Conservation (phyloP, 2,329 filamentous ascomycete species). For the Epichloe coenophiala region DNA sequence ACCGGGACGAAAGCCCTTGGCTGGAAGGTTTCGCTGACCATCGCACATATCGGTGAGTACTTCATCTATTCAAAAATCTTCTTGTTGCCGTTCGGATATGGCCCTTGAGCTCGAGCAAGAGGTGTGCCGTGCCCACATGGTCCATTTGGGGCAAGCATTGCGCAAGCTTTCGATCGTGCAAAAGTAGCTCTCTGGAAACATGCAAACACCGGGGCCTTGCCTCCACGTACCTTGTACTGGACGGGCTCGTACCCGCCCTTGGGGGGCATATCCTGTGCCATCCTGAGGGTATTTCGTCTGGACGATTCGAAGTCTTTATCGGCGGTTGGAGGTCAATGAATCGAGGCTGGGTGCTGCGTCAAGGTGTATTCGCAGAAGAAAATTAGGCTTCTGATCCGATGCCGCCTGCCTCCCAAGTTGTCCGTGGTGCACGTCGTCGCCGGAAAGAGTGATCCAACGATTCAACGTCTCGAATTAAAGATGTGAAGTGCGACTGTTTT, state of each 20-base stretch:
- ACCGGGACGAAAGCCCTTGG: slow-evolving; percentile 75
- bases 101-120: too few relatives aligned
- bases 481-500: slow-evolving; percentile 2
- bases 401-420: slow-evolving; percentile 1
- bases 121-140: too few relatives aligned
- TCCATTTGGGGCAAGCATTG: too few relatives aligned
- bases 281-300: slow-evolving; percentile 31
- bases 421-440: background rate
- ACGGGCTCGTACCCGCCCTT: slow-evolving; percentile 87
- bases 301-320: background rate
- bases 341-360: background rate
- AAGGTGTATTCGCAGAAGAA: background rate
- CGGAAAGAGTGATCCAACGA: background rate
- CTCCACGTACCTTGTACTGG: slow-evolving; percentile 73
- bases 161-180: too few relatives aligned
- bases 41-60: too few relatives aligned
- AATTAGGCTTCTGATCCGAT: background rate
- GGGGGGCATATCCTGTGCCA: slow-evolving; percentile 95
- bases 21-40: slow-evolving; percentile 73
- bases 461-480: background rate
- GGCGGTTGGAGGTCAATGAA: background rate
- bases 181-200: too few relatives aligned
- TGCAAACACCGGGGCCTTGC: background rate
- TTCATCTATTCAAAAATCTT: too few relatives aligned
- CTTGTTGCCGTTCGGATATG: too few relatives aligned